Evolutionary conservation across 2,329 filamentous ascomycete species (phyloP).

Genomic region (Colletotrichum sp.): DNA sequence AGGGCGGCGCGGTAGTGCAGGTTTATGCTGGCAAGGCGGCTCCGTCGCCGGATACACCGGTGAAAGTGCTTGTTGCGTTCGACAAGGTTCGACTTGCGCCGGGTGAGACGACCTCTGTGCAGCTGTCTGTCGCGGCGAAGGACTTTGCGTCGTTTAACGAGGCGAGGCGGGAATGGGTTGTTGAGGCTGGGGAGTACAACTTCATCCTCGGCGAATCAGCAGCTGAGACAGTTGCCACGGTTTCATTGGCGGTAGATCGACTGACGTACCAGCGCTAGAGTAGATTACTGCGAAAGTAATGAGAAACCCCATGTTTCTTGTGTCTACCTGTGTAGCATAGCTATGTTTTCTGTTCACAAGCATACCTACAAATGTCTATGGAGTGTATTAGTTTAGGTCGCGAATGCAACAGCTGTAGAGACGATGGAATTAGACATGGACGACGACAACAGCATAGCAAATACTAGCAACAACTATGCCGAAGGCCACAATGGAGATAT

Average conservation of each 20-base stretch:
- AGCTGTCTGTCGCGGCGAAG: constrained; percentile 21
- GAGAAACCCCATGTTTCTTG: too few species aligned
- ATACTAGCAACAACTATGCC: too few species aligned
- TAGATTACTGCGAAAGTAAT: too few species aligned
- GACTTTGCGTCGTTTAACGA: constrained; percentile 35
- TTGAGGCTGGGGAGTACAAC: constrained; percentile 29
- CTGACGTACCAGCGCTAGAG: neutral
- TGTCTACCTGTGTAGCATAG: too few species aligned
- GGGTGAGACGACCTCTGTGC: constrained; percentile 19
- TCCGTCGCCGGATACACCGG: constrained; percentile 16
- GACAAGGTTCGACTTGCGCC: constrained; percentile 29
- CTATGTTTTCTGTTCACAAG: too few species aligned
- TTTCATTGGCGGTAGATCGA: neutral
- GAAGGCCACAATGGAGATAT: too few species aligned
- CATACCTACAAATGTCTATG: too few species aligned
- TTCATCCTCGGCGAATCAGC: constrained; percentile 31
- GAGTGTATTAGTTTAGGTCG: too few species aligned
- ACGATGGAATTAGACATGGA: too few species aligned
- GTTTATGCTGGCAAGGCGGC: constrained; percentile 46
- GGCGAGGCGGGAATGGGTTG: constrained; percentile 27
- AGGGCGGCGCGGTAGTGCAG: constrained; percentile 61
- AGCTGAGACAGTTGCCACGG: constrained; percentile 21
- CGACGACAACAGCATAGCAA: too few species aligned
- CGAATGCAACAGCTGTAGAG: too few species aligned
- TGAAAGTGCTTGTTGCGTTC: constrained; percentile 35